Percentiles rank a stretch among this genome's conserved stretches.
These are phyloP conservation scores for Chenopodium album DNA, from an alignment of 148 eudicot species.

Conservation along the genomic window DNA sequence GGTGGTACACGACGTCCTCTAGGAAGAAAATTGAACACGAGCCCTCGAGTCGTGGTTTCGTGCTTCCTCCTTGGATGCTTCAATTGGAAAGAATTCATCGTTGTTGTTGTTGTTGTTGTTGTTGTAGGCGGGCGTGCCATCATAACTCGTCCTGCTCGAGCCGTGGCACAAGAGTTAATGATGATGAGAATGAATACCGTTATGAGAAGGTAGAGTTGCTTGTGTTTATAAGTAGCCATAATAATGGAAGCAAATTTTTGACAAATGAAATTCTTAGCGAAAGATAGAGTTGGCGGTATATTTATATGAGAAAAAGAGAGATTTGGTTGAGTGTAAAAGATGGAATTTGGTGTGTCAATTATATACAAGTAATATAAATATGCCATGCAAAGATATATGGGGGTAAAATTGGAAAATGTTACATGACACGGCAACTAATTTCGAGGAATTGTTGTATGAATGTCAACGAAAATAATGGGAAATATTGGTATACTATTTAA, in stretches of 20 bases:
- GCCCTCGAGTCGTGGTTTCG: neutral
- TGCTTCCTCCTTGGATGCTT: conserved; percentile 19
- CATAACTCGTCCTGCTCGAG: conserved; percentile 8
- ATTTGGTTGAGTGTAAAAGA: conserved; percentile 10
- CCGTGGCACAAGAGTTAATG: conserved; percentile 18
- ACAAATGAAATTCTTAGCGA: neutral
- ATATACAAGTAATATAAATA: too few relatives aligned
- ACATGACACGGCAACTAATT: conserved; percentile 1
- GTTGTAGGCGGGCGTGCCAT: neutral
- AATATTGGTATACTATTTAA: too few relatives aligned
- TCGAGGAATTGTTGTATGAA: conserved; percentile 12
- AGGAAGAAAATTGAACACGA: conserved; percentile 27
- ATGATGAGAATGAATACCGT: neutral
- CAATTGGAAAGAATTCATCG: conserved; percentile 5
- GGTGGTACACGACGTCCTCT: conserved; percentile 17
- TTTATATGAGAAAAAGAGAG: neutral
- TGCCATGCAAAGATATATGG: neutral
- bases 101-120: neutral
- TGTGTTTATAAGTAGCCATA: conserved; percentile 16
- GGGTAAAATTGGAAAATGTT: neutral
- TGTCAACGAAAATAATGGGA: conserved; percentile 21
- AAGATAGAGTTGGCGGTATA: neutral
- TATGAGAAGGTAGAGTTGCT: conserved; percentile 18
- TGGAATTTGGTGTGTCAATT: too few relatives aligned
- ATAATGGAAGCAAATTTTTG: neutral